Evolutionary conservation across 2,329 filamentous ascomycete species (phyloP).

Genomic region (Colletotrichum theobromicola): DNA sequence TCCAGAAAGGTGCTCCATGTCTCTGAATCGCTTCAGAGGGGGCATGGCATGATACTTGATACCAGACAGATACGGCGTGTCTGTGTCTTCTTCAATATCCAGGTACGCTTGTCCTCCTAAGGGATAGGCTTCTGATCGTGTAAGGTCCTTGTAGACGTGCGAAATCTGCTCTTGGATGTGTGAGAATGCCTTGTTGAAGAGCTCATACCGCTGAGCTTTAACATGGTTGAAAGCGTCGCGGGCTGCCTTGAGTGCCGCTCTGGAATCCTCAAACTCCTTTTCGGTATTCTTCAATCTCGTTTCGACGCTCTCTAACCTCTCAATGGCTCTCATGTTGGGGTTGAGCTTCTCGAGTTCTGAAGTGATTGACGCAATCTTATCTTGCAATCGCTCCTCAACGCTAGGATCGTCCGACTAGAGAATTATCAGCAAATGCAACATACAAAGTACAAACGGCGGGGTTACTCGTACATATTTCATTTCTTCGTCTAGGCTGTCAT

Average conservation of each 20-base stretch:
- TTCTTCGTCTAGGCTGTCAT: constrained; percentile 80
- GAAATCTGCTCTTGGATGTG: constrained; percentile 96
- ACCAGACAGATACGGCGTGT: constrained; percentile 92
- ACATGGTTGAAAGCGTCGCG: constrained; percentile 85
- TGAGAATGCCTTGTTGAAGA: constrained; percentile 93
- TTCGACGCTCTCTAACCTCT: constrained; percentile 87
- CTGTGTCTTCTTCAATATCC: constrained; percentile 91
- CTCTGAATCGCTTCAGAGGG: constrained; percentile 94
- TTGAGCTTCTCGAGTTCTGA: constrained; percentile 91
- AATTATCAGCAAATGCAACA: constrained; percentile 31
- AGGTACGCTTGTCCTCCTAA: constrained; percentile 90
- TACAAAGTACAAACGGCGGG: background rate
- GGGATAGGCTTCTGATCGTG: constrained; percentile 86
- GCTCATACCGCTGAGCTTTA: constrained; percentile 81
- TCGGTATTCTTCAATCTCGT: constrained; percentile 83
- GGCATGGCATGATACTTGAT: constrained; percentile 99
- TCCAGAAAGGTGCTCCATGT: constrained; percentile 98
- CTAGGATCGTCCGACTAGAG: constrained; percentile 69
- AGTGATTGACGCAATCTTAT: constrained; percentile 77
- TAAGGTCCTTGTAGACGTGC: constrained; percentile 93
- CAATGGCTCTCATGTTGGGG: constrained; percentile 94
- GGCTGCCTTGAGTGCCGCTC: constrained; percentile 73
- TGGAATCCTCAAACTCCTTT: constrained; percentile 87
- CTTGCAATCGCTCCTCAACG: constrained; percentile 76
- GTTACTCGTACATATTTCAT: constrained; percentile 70